Percentiles rank a stretch among this genome's conserved stretches.
Conservation (phyloP, 2,329 filamentous ascomycete species). For the Aspergillus sp. region DNA sequence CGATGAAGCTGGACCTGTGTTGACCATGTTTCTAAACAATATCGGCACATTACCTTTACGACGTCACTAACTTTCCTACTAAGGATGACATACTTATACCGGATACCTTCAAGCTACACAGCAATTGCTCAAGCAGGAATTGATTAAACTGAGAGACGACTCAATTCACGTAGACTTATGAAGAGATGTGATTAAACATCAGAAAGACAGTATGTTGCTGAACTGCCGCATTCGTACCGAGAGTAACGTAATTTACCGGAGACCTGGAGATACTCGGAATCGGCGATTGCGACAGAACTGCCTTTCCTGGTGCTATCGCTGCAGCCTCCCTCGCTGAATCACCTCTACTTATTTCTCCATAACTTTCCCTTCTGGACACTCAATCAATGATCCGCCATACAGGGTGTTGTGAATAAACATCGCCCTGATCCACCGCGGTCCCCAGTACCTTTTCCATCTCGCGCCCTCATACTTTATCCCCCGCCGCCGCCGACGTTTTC, state of each 20-base stretch:
- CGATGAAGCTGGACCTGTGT: neutral
- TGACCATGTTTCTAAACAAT: neutral
- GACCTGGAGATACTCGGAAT: neutral
- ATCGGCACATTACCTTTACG: neutral
- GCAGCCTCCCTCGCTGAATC: neutral
- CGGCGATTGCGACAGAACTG: constrained; percentile 30
- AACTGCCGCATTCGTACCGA: neutral
- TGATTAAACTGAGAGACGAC: neutral
- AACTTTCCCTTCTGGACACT: no score
- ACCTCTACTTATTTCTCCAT: constrained; percentile 1
- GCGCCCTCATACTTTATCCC: constrained; percentile 11
- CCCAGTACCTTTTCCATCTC: neutral
- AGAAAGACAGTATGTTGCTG: neutral
- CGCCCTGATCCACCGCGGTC: constrained; percentile 6
- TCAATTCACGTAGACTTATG: neutral
- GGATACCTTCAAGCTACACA: neutral
- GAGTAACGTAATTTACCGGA: constrained; percentile 6
- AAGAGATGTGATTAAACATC: neutral
- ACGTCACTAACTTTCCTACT: neutral
- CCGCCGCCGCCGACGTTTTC: constrained; percentile 23
- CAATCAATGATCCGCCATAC: neutral
- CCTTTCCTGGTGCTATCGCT: constrained; percentile 9
- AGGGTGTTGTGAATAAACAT: neutral
- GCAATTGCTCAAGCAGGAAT: neutral
- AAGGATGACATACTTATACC: neutral